Base-by-base conservation (phyloP, 2,329 filamentous ascomycete genomes). In the Emericellopsis cladophorae region DNA sequence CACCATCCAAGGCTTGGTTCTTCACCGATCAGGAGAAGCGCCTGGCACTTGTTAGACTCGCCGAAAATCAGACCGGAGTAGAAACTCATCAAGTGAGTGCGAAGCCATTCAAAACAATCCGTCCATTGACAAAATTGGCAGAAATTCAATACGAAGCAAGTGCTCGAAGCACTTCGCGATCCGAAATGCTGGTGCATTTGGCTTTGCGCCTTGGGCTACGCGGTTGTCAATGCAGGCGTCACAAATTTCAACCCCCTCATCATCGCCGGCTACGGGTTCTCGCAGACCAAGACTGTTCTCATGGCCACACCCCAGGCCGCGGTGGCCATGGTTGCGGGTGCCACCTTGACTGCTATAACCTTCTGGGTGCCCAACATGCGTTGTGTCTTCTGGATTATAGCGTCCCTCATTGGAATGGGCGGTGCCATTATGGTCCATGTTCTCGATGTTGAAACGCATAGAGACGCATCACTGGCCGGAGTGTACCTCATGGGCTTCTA, bases 171-270 rank as follows among this genome's bases (percentile, higher is more conserved):
- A 0, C 39, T 59, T 7, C 16, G 16, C 15, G 31, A 32, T 6
- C 31, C 31, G 15, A 32, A 32, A 15, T 32, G 31, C 31, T 32
- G 15, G 11, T 32, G 31, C 31, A 15, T 32, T 15, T 32, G 31
- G 31, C 15, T 32, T 6, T 32, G 31, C 15, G 31, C 15, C 15
- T 6, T 32, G 11, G 31, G 31, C 31, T 32, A 32, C 12, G 33
- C 32, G 5, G 22, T 23, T n/a, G 29, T 22, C 5, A 11, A 24
- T 24, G 23, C 36, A 11, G 15, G 40, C 2, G 11, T 26, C 51
- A 81, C 84, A 55, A 68, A 77, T 50, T 67, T 78, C 49, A 66
- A 66, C 47, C 61, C 74, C 37, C 62, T 78, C 32, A 77, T 83
- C 46, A 62, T 79, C 29, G 79, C 80, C 44, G 75, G 76, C 45